Evolutionary conservation across 257 asterid species (phyloP).

Genomic region (Nicotiana knightiana): DNA sequence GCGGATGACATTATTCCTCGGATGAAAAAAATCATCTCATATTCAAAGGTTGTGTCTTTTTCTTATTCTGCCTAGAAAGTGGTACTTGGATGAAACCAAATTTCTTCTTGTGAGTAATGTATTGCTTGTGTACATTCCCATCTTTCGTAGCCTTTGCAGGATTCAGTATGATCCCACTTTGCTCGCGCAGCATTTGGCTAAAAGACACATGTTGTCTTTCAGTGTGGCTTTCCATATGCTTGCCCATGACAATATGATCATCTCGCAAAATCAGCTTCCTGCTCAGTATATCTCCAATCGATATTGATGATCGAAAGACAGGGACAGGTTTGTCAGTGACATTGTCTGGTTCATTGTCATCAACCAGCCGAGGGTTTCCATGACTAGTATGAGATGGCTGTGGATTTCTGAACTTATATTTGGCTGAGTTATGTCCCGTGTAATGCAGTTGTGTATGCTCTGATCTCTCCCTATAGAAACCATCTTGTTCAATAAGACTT

Average conservation of each 20-base stretch:
- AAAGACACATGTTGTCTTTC: conserved; percentile 51
- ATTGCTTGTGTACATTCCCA: conserved; percentile 43
- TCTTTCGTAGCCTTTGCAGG: conserved; percentile 35
- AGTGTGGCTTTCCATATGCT: conserved; percentile 35
- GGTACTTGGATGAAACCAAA: conserved; percentile 90
- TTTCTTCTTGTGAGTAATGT: conserved; percentile 63
- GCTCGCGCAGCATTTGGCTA: conserved; percentile 85
- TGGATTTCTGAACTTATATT: conserved; percentile 50
- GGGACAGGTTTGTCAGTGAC: conserved; percentile 20
- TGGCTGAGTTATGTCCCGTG: conserved; percentile 21
- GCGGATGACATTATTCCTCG: background rate
- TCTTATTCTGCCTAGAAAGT: conserved; percentile 58
- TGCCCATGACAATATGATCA: conserved; percentile 34
- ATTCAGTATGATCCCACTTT: conserved; percentile 54
- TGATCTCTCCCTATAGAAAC: conserved; percentile 14
- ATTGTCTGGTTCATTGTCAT: conserved; percentile 17
- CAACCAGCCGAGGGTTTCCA: conserved; percentile 20
- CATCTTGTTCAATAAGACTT: conserved; percentile 8
- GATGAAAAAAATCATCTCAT: conserved; percentile 14
- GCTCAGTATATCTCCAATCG: conserved; percentile 52
- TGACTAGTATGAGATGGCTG: conserved; percentile 20
- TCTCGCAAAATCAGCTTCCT: conserved; percentile 49
- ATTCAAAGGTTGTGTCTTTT: conserved; percentile 38
- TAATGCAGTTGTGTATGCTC: conserved; percentile 15
- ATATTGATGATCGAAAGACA: conserved; percentile 46